A percentile compares a stretch with the other conserved stretches of the same genome.
These are phyloP conservation scores for Luffa acutangula DNA, from an alignment of 306 rosid species.

Conservation along the genomic window DNA sequence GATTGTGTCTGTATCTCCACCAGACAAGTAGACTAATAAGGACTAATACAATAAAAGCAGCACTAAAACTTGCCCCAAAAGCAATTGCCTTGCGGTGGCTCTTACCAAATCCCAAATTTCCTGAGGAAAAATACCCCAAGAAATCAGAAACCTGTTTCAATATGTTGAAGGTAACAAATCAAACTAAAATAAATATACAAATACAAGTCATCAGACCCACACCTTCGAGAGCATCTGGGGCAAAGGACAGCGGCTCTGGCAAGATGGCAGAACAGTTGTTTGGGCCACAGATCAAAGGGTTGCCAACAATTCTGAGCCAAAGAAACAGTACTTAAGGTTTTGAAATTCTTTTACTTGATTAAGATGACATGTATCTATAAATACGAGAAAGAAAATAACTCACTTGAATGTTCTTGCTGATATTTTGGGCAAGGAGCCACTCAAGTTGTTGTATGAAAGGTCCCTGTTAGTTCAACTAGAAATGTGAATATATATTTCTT, in stretches of 20 bases:
- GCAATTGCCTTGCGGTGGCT: slow-evolving; percentile 65
- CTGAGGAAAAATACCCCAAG: slow-evolving; percentile 33
- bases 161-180: neutral
- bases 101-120: slow-evolving; percentile 41
- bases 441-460: slow-evolving; percentile 86
- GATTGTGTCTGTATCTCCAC: slow-evolving; percentile 86
- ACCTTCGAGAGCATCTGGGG: slow-evolving; percentile 68
- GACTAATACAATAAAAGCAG: slow-evolving; percentile 48
- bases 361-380: neutral
- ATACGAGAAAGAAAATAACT: slow-evolving; percentile 18
- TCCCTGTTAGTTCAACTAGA: slow-evolving; percentile 45
- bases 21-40: slow-evolving; percentile 55
- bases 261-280: slow-evolving; percentile 69
- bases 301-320: slow-evolving; percentile 65
- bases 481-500: slow-evolving; percentile 1
- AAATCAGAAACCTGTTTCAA: slow-evolving; percentile 13
- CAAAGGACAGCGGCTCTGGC: slow-evolving; percentile 89
- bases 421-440: slow-evolving; percentile 76
- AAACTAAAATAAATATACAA: neutral
- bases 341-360: neutral
- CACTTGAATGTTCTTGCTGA: slow-evolving; percentile 94
- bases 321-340: slow-evolving; percentile 3
- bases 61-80: slow-evolving; percentile 77
- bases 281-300: slow-evolving; percentile 84
- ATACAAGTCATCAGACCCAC: neutral